These are phyloP conservation scores for Cladophialophora chaetospira DNA, from an alignment of 2,329 filamentous ascomycete species.

Conservation along the genomic window DNA sequence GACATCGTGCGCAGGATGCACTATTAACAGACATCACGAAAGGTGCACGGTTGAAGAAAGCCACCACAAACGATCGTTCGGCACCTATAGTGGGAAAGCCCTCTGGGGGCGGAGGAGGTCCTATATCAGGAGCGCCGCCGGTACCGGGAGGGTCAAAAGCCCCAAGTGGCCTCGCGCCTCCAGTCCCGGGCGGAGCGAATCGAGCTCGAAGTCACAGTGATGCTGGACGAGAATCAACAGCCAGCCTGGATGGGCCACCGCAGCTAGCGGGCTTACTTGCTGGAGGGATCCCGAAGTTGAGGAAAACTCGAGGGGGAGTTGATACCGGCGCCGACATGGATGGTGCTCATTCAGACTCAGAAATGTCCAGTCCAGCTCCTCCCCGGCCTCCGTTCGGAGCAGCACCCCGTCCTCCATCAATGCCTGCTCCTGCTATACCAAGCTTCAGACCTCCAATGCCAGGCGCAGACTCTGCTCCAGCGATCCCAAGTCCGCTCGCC, in stretches of 20 bases:
- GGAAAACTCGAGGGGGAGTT: conserved; percentile 81
- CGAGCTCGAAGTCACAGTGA: conserved; percentile 85
- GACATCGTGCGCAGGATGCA: conserved; percentile 64
- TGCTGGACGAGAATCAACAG: conserved; percentile 44
- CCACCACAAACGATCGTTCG: conserved; percentile 89
- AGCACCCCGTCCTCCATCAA: conserved; percentile 47
- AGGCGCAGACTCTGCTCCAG: conserved; percentile 51
- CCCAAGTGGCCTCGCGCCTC: conserved; percentile 69
- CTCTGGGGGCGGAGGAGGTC: conserved; percentile 58
- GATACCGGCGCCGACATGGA: conserved; percentile 72
- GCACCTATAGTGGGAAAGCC: conserved; percentile 68
- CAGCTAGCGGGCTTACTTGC: conserved; percentile 88
- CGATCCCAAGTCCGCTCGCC: conserved; percentile 56
- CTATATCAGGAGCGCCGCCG: conserved; percentile 75
- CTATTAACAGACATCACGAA: conserved; percentile 86
- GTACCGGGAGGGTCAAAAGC: conserved; percentile 68
- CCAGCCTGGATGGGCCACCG: conserved; percentile 59
- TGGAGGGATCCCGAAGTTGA: conserved; percentile 92
- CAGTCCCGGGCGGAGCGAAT: conserved; percentile 62
- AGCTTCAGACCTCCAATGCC: conserved; percentile 50
- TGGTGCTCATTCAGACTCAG: conserved; percentile 82
- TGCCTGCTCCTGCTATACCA: conserved; percentile 61
- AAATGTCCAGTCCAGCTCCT: conserved; percentile 55
- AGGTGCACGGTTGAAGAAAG: conserved; percentile 77
- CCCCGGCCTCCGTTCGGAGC: conserved; percentile 57